Conservation (phyloP, 441 rosid genomes). For the Pelargonium fulgidum region DNA sequence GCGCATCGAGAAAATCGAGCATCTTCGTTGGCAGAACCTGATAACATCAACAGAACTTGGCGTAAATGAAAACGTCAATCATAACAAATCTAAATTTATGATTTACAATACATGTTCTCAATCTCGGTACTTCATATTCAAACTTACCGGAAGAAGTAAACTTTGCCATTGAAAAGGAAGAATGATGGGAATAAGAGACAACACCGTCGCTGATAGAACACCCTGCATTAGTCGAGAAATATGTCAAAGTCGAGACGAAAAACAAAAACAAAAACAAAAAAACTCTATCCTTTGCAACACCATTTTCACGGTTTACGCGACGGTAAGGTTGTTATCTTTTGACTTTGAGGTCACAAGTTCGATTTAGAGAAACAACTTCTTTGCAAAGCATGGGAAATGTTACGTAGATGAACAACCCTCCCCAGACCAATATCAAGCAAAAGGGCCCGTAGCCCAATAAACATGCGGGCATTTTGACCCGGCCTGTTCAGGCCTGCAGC, state of each 20-base stretch:
- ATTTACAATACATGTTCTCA: not conserved
- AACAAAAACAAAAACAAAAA: not conserved
- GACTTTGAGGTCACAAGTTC: no score
- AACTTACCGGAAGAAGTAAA: conserved; percentile 86
- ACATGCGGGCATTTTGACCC: no score
- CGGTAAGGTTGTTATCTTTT: no score
- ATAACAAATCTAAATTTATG: not conserved
- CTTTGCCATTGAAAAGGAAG: conserved; percentile 98
- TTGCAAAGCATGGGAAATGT: not conserved
- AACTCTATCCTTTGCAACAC: not conserved
- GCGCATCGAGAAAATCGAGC: conserved; percentile 97
- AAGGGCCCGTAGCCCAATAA: no score
- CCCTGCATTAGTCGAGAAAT: conserved; percentile 47
- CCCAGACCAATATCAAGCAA: no score
- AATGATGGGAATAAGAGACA: conserved; percentile 81
- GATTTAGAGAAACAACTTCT: no score
- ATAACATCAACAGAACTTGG: conserved; percentile 19
- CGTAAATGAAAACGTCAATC: conserved; percentile 4
- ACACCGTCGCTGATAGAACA: conserved; percentile 71
- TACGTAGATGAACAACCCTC: no score
- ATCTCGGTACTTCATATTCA: not conserved
- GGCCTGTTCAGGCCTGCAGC: no score
- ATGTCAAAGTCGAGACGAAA: conserved; percentile 19
- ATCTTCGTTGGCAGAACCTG: conserved; percentile 85
- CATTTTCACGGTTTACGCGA: no score